Percentiles rank a stretch among this genome's conserved stretches.
phyloP scores from a whole-genome alignment of 2,329 filamentous ascomycete species.

The Epichloe sp. region DNA sequence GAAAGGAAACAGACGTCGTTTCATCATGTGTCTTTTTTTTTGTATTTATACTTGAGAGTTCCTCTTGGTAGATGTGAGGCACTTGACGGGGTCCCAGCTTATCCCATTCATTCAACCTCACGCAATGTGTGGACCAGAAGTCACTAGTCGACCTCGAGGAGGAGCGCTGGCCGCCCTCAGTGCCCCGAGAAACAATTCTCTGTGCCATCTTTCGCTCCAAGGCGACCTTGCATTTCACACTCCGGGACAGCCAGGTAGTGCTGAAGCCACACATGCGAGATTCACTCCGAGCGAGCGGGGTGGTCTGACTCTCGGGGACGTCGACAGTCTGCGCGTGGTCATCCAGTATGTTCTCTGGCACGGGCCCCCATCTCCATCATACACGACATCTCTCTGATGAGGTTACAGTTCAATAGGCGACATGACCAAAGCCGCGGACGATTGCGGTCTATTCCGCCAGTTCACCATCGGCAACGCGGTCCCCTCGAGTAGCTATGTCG shows the following conservation, averaged over 20 bases:
- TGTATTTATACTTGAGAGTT: not conserved
- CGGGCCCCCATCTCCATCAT: not conserved
- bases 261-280: constrained; percentile 28
- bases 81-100: not conserved
- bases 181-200: constrained; percentile 10
- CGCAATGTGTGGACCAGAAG: constrained; percentile 33
- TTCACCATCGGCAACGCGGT: constrained; percentile 18
- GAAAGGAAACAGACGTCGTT: not conserved
- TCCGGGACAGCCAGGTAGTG: constrained; percentile 23
- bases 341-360: constrained; percentile 28
- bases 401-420: constrained; percentile 27
- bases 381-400: not conserved
- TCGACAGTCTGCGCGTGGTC: constrained; percentile 22
- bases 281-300: constrained; percentile 20
- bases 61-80: not conserved
- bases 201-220: constrained; percentile 6
- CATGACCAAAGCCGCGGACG: constrained; percentile 23
- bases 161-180: constrained; percentile 33
- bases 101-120: not conserved
- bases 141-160: constrained; percentile 26
- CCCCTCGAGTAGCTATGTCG: constrained; percentile 13
- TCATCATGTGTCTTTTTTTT: not conserved
- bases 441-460: constrained; percentile 30
- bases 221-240: constrained; percentile 33
- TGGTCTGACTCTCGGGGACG: constrained; percentile 2